Percentiles rank a stretch among this genome's conserved stretches.
Evolutionary conservation across 1,139 yeast genomes (phyloP).

Genomic region (Casaregolazyma lundiana): DNA sequence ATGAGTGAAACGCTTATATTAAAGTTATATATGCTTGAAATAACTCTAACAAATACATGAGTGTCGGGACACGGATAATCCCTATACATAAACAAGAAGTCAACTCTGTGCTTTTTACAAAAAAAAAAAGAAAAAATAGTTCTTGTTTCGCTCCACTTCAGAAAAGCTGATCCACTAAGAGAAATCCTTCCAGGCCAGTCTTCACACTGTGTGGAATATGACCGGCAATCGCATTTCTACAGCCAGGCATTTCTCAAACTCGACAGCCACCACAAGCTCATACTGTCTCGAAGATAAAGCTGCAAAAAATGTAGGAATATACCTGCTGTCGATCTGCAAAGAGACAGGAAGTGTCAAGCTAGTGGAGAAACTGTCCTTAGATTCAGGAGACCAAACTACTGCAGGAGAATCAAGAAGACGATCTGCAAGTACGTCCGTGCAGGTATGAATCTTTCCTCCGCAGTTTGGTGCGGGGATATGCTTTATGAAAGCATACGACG

Average conservation of each 20-base stretch:
- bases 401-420: slow-evolving; percentile 3
- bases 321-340: background rate
- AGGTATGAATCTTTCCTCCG: slow-evolving; percentile 4
- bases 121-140: too few relatives aligned
- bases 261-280: slow-evolving; percentile 2
- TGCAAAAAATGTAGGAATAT: slow-evolving; percentile 8
- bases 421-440: background rate
- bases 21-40: too few relatives aligned
- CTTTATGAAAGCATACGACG: slow-evolving; percentile 7
- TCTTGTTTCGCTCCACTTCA: too few relatives aligned
- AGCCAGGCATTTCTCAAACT: background rate
- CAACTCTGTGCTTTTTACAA: too few relatives aligned
- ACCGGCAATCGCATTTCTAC: slow-evolving; percentile 4
- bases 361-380: background rate
- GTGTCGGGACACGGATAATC: too few relatives aligned
- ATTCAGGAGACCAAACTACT: slow-evolving; percentile 1
- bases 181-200: too few relatives aligned
- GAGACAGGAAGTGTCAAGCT: background rate
- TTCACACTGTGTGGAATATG: slow-evolving; percentile 2
- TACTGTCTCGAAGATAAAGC: slow-evolving; percentile 10
- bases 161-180: too few relatives aligned
- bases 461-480: slow-evolving; percentile 3
- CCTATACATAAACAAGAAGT: too few relatives aligned
- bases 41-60: too few relatives aligned
- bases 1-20: too few relatives aligned